phyloP scores from a whole-genome alignment of 108 stramenopile species.

The Fragilariopsis cylindrus region DNA sequence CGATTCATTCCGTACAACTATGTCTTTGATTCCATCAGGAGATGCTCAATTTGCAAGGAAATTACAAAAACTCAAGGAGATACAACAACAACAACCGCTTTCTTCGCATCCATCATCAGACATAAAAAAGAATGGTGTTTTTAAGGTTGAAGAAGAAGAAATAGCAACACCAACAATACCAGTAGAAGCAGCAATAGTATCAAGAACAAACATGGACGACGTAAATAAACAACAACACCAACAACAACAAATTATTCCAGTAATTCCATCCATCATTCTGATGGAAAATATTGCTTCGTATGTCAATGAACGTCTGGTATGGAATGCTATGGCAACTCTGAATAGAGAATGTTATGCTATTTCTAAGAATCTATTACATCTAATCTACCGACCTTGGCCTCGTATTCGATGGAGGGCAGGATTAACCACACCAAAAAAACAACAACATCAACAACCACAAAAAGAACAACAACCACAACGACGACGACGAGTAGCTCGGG shows the following conservation, averaged over 20 bases:
- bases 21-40: too few relatives aligned
- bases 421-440: neutral
- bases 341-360: slow-evolving; percentile 8
- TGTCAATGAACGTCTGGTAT: neutral
- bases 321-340: slow-evolving; percentile 12
- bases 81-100: too few relatives aligned
- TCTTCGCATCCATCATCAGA: too few relatives aligned
- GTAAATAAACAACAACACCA: neutral
- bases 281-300: slow-evolving; percentile 7
- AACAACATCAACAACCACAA: too few relatives aligned
- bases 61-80: too few relatives aligned
- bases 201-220: too few relatives aligned
- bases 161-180: too few relatives aligned
- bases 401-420: slow-evolving; percentile 9
- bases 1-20: too few relatives aligned
- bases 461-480: neutral
- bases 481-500: neutral
- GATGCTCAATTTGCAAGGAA: too few relatives aligned
- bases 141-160: too few relatives aligned
- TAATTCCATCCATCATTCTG: neutral
- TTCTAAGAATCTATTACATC: neutral
- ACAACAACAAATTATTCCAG: neutral
- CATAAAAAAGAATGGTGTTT: too few relatives aligned
- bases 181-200: too few relatives aligned
- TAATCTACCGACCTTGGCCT: slow-evolving; percentile 5